Base-by-base conservation (phyloP, 1,139 yeast species). In the Yamadazyma jaroonii region DNA sequence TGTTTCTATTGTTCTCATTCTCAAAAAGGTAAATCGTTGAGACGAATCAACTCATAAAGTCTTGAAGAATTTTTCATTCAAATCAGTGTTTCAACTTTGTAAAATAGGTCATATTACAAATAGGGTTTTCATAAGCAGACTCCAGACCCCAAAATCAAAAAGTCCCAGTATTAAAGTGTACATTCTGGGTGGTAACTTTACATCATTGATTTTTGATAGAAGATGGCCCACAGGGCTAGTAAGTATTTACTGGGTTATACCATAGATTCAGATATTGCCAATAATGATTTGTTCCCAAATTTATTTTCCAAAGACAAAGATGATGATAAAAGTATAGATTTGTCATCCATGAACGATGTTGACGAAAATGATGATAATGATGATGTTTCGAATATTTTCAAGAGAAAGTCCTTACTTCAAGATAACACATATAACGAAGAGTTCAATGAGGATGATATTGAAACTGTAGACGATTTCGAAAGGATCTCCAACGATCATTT, bases 191-290 rank as follows among this genome's bases (percentile, higher is more conserved):
- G n/a, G n/a, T 4, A 17, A 17, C 20, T 17, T 17, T 17, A 17
- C 6, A 17, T 17, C 20, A 17, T 17, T 4, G 20, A 17, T 17
- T 17, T 17, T 17, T 17, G 6, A 17, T 6, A 17, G 6, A 17
- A 17, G 20, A 47, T 47, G 50, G 39, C 49, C 41, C 44, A 44
- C 12, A 36, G 50, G 44, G 40, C 44, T 31, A 46, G 46, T 34
- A 46, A 46, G 34, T 47, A 47, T 30, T 20, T 46, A 28, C 51
- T 48, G 52, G 51, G 52, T 4, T 46, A 48, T 28, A 48, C 52
- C 3, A 42, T 47, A 22, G 52, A 48, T 21, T 46, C 52, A 11
- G 50, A 48, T 29, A 29, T 48, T 8, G 41, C 36, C 2, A 33
- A 46, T 36, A 47, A 48, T 28, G 47, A 42, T 23, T 32, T 48